Base-by-base conservation (phyloP, 768 basidiomycete genomes). In the Boletales sp. region DNA sequence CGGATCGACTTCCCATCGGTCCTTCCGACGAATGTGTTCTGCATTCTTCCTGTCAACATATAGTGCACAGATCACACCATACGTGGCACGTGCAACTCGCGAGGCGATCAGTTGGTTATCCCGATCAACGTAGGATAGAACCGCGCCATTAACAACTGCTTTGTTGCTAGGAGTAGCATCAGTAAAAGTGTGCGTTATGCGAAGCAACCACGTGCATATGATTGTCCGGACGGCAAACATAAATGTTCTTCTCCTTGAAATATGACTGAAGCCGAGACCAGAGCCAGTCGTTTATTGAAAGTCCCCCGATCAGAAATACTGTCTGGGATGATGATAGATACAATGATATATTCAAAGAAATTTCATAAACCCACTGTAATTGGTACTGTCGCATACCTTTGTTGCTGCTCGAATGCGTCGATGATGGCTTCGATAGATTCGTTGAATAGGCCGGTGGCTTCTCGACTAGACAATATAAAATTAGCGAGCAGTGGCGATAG, bases 271-370 rank as follows among this genome's bases (percentile, higher is more conserved):
- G 41, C 6, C 34, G 49, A 36, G 32, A 34, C 47, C 49, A 49
- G 11, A 59, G 41, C 31, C 37, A 46, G 12, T 52, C 38, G 10
- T 53, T 59, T 4, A 33, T 34, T 12, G 46, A 44, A 1, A 56
- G 25, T 1, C 54, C 58, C 1, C 57, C 58, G 7, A 59, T 44
- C n/a, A 59, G 31, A 10, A 59, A 56, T 9, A 30, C 58, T 17
- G 5, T 46, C 57, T 59, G 44, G 6, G n/a, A 17, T 32, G 5
- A 11, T 3, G 21, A 9, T 45, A 13, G 21, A 17, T 36, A 12
- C 6, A 19, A 36, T 5, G 3, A 25, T 8, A 25, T 31, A 17
- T 0, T 28, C 17, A 2, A 33, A 12, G 33, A 12, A 15, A 7
- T 35, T n/a, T n/a, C 21, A 3, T 10, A 14, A 18, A 25, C 57